Conservation (phyloP, 768 basidiomycete genomes). For the Daedaleopsis sinensis region DNA sequence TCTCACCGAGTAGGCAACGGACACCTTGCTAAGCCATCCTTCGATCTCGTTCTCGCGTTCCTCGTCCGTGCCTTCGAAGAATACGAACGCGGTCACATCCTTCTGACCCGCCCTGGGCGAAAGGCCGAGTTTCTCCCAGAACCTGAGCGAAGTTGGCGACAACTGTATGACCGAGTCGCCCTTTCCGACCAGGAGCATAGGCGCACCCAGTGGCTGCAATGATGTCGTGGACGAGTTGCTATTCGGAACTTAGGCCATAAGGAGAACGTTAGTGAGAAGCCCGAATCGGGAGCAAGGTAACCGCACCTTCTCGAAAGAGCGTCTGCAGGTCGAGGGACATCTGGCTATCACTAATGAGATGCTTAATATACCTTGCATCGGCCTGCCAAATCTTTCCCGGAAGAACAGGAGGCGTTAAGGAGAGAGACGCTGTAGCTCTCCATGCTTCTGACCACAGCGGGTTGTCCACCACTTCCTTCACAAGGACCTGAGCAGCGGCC, state of each 20-base stretch:
- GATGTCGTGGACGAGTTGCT: neutral
- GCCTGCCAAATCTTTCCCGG: constrained; percentile 55
- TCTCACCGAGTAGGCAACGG: constrained; percentile 61
- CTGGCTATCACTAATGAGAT: constrained; percentile 46
- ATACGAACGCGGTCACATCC: constrained; percentile 65
- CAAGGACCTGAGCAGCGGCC: constrained; percentile 62
- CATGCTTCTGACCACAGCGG: constrained; percentile 68
- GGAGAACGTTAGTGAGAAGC: neutral
- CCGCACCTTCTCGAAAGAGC: constrained; percentile 40
- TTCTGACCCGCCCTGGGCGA: constrained; percentile 72
- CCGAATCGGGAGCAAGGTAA: neutral
- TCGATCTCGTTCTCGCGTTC: constrained; percentile 52
- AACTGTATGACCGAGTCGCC: constrained; percentile 71
- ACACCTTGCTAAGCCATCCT: constrained; percentile 60
- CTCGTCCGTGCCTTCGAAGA: constrained; percentile 64
- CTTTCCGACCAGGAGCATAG: constrained; percentile 68
- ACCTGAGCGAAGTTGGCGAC: constrained; percentile 69
- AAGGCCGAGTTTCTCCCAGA: constrained; percentile 86
- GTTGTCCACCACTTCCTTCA: constrained; percentile 76
- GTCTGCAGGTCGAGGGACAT: constrained; percentile 45
- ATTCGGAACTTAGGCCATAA: neutral
- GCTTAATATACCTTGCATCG: constrained; percentile 51
- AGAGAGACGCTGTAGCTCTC: constrained; percentile 41
- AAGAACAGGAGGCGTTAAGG: constrained; percentile 23
- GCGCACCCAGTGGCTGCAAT: constrained; percentile 46